Base-by-base conservation (phyloP, 164 flowering plant species). In the Chimonanthus praecox region DNA sequence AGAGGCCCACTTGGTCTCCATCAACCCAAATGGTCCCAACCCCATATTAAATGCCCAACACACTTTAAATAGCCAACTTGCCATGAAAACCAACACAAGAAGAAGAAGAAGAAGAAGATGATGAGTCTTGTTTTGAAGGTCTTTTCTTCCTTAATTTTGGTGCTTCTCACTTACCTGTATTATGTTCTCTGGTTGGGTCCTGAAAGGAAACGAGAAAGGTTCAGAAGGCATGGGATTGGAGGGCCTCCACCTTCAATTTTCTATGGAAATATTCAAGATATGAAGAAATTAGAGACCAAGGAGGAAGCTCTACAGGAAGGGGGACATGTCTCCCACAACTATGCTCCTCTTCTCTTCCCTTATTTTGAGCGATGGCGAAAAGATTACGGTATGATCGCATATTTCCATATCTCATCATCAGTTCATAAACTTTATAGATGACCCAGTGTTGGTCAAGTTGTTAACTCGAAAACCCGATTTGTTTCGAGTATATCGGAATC, bases 321-420 rank as follows among this genome's bases (percentile, higher is more conserved):
- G 3, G 58, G 20, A 9, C 45, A 7, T 16, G 6, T 75, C 16
- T 45, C 64, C 49, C 84, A 82, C 72, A 64, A 76, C 49, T 82
- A 74, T 44, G 9, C 62, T 71, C 10, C 77, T 1, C 2, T 8
- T 11, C 45, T 80, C 58, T 78, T 80, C 58, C 82, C 84, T 0
- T 78, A 65, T 49, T 74, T 80, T 43, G 78, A 77, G 21, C 3
- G 54, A 6, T 82, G 82, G 84, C 80, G 72, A 45, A 61, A 75
- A 60, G 20, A 47, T 21, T 82, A 77, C 21, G 84, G 84, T 82
- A 71, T 50, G 58, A 5, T 20, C n/a, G 6, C 7, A 44, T 4
- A 18, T 51, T 33, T 49, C 51, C 58, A 8, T 9, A 21, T 15
- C 45, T 33, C 33, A 1, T n/a, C 44, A 8, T 21, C 4, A 63